Conservation (phyloP, 495 filamentous ascomycete genomes). For the Echria macrotheca region DNA sequence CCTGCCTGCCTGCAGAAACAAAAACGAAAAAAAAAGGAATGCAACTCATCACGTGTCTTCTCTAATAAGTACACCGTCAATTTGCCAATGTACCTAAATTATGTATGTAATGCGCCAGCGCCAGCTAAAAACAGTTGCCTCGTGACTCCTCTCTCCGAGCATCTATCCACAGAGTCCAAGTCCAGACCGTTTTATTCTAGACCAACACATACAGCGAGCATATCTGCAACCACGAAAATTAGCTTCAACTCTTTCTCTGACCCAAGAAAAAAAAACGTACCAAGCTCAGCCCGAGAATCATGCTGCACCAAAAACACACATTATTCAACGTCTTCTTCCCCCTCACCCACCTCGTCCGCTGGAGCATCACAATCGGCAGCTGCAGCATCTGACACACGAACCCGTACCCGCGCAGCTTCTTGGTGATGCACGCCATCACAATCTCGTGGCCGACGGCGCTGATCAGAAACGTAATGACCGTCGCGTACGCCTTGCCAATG, state of each 20-base stretch:
- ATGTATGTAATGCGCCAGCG: no score
- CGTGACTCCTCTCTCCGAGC: no score
- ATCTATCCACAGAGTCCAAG: no score
- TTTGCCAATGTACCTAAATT: no score
- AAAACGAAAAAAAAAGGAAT: no score
- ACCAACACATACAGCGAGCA: conserved; percentile 50
- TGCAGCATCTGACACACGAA: conserved; percentile 95
- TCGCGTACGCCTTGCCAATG: conserved; percentile 73
- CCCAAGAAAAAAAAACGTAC: conserved; percentile 46
- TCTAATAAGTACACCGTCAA: no score
- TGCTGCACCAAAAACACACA: conserved; percentile 87
- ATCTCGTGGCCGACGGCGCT: conserved; percentile 87
- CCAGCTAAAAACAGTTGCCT: no score
- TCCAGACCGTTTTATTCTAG: conserved; percentile 22
- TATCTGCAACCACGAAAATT: conserved; percentile 32
- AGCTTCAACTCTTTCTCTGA: not conserved
- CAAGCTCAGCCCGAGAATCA: conserved; percentile 86
- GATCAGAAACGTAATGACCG: conserved; percentile 87
- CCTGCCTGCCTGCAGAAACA: no score
- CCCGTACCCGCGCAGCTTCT: conserved; percentile 92
- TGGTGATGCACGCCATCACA: conserved; percentile 96
- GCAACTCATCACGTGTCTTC: no score
- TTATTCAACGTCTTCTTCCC: conserved; percentile 79
- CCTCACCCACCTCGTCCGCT: conserved; percentile 70
- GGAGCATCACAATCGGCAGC: conserved; percentile 86